Conservation (phyloP, 495 filamentous ascomycete species). For the Cladorrhinum samala region DNA sequence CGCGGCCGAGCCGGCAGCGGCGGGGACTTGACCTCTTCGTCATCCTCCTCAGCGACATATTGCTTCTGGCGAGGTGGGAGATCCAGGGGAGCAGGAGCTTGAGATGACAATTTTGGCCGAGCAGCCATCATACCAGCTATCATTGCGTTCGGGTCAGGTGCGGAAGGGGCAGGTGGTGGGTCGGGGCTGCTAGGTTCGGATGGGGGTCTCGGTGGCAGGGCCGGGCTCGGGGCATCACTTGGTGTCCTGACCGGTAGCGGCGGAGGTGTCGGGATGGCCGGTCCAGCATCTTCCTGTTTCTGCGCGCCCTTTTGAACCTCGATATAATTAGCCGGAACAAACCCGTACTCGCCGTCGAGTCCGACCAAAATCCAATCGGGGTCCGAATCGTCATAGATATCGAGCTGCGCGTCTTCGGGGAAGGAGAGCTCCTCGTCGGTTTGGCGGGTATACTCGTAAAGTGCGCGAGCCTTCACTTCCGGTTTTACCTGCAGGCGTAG, state of each 20-base stretch:
- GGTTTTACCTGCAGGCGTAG: constrained; percentile 57
- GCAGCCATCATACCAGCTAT: constrained; percentile 66
- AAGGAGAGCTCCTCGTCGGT: constrained; percentile 98
- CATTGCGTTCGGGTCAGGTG: constrained; percentile 62
- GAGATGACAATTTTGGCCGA: constrained; percentile 21
- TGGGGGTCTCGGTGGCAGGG: constrained; percentile 28
- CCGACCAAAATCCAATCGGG: constrained; percentile 97
- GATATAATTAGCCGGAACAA: constrained; percentile 97
- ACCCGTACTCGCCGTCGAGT: constrained; percentile 78
- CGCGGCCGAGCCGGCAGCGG: constrained; percentile 62
- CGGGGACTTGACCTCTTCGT: constrained; percentile 31
- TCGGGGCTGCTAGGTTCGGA: constrained; percentile 24
- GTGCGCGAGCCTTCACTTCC: constrained; percentile 65
- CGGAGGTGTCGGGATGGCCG: constrained; percentile 23
- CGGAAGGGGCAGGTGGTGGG: constrained; percentile 15
- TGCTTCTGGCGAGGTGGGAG: constrained; percentile 14
- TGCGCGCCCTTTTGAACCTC: constrained; percentile 45
- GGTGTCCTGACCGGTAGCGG: constrained; percentile 26
- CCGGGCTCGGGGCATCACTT: constrained; percentile 27
- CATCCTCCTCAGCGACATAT: constrained; percentile 26
- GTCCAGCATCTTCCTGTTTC: constrained; percentile 21
- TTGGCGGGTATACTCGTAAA: constrained; percentile 95
- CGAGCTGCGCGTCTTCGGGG: constrained; percentile 74
- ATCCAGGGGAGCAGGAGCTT: constrained; percentile 19
- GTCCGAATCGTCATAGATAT: constrained; percentile 85